These are phyloP conservation scores for Yarrowia keelungensis DNA, from an alignment of 805 yeast genomes.

Conservation along the genomic window DNA sequence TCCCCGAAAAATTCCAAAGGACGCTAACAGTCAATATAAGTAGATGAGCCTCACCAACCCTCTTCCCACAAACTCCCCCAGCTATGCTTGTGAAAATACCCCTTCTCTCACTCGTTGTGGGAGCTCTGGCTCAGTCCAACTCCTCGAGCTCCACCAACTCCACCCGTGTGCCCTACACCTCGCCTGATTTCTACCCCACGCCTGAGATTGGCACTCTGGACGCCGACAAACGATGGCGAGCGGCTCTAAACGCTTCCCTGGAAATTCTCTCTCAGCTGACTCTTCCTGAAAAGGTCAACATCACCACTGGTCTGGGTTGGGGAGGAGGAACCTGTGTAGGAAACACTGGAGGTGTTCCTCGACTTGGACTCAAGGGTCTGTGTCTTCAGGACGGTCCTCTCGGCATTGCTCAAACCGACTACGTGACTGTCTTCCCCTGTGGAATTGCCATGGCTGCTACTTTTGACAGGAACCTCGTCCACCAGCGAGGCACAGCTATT, in stretches of 20 bases:
- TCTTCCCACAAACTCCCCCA: too few species aligned
- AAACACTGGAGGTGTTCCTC: constrained; percentile 57
- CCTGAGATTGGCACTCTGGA: constrained; percentile 14
- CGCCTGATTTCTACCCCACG: constrained; percentile 10
- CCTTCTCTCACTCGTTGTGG: background rate
- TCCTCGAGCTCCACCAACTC: background rate
- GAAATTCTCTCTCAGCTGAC: background rate
- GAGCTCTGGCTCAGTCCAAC: background rate
- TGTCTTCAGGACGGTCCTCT: constrained; percentile 70
- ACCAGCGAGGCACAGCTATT: constrained; percentile 61
- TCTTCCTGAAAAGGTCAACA: constrained; percentile 11
- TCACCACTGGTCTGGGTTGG: constrained; percentile 16
- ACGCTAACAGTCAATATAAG: background rate
- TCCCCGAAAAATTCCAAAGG: background rate
- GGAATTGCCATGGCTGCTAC: constrained; percentile 66
- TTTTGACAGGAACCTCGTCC: constrained; percentile 60
- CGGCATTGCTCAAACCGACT: constrained; percentile 63
- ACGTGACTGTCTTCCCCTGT: constrained; percentile 63
- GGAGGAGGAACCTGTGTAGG: constrained; percentile 15
- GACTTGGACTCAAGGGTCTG: constrained; percentile 60
- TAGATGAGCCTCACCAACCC: too few species aligned
- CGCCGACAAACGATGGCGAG: constrained; percentile 2
- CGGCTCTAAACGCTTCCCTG: background rate
- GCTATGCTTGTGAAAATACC: background rate
- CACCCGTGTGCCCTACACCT: background rate